Base-by-base conservation (phyloP, 495 filamentous ascomycete species). In the Hapsidospora chrysogenum region DNA sequence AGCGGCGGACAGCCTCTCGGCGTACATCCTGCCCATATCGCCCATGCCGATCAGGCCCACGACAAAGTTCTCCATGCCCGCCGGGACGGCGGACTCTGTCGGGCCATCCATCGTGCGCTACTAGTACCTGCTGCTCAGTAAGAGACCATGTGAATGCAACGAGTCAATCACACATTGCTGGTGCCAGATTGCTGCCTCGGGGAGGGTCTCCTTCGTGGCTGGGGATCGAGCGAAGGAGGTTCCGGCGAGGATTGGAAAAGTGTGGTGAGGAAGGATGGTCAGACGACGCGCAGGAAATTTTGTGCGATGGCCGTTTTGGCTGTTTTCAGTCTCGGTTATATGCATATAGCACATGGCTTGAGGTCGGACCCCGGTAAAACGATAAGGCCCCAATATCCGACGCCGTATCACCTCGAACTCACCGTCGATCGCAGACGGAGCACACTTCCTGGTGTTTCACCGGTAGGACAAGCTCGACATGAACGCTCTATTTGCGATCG, bases 21-120 rank as follows among this genome's bases (percentile, higher is more conserved):
- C 80, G 60, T 97, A 97, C 92, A 97, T 92, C 72, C 83, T 94
- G 55, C 89, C 89, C 89, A 97, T 97, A 47, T 94, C 85, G 16
- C 89, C 89, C 85, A 97, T 94, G 21, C 89, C 89, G 49, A 97
- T 95, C 44, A 97, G 85, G 48, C 89, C 89, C 41, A 96, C 72
- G 23, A 65, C 65, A 51, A 78, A 76, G 47, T 64, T 58, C 38
- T 78, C 65, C 65, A 78, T 76, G 31, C 48, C 49, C 9, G 42
- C 39, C 33, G 43, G 50, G 29, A 51, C 38, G 8, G 36, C 20
- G 25, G 50, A 37, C 20, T 19, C 27, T 18, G 30, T 23, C 9
- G 23, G 29, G 4, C 36, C 27, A n/a, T 49, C 40, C 52, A 49
- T 51, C 31, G 32, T 39, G 20, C 33, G 14, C n/a, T n/a, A n/a